Evolutionary conservation across 2,329 filamentous ascomycete species (phyloP), one percentile per base, ranked within the genome.

Genomic region (Neopestalotiopsis clavispora): DNA sequence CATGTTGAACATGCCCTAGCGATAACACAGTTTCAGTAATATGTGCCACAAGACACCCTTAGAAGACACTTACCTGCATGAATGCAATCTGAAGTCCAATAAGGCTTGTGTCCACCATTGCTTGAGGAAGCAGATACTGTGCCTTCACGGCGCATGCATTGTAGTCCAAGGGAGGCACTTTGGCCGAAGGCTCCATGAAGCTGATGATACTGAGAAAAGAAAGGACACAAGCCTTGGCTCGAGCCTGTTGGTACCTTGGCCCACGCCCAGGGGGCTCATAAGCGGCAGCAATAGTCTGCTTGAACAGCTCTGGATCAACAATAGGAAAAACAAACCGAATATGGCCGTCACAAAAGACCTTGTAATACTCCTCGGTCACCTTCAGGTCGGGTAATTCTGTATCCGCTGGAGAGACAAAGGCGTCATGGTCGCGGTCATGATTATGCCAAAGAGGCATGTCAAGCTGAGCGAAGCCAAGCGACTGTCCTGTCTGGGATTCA

Each of bases 271-370:
- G 62, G 1, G 78, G 71, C 1, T 76, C 70, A 70, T 88, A 89
- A 0, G 85, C 87, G 0, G 77, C 42, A 0, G 79, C 74, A 20
- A 87, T 79, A 0, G 83, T 87, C 1, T 82, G 76, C 13, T 76
- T 70, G 67, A 88, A 88, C 0, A 88, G 73, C 0, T 80, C 76
- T 0, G 73, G 69, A 67, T 89, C 85, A 2, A 88, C 72, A 1
- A 86, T 40, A 0, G 87, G 87, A 49, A 89, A 87, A 0, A 84
- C 75, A 0, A 82, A 77, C 10, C 79, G 79, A 68, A 86, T 78
- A 1, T 82, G 73, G 0, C 80, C 81, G 0, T 72, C 68, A 1
- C 68, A 65, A 67, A 77, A 84, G 4, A 77, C 71, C 1, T 75
- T 70, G 10, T 82, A 71, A 63, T 78, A 78, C 1, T 73, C 59